Percentiles rank a stretch among this genome's conserved stretches.
Evolutionary conservation across 495 filamentous ascomycete genomes (phyloP).

Genomic region (Eremomyces bilateralis): DNA sequence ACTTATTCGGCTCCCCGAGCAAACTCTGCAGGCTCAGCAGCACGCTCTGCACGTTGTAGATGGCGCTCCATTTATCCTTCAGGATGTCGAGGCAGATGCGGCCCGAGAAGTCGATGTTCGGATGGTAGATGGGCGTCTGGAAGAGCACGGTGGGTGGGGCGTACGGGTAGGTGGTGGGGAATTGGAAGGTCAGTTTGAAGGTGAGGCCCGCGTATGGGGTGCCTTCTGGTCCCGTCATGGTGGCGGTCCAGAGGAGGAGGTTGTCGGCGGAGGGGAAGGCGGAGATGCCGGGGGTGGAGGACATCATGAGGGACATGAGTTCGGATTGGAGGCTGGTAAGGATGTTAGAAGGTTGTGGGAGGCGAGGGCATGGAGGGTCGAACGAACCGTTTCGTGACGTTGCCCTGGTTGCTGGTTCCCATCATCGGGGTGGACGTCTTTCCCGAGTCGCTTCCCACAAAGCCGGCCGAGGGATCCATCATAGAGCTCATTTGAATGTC

Average conservation of each 20-base stretch:
- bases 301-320: slow-evolving; percentile 94
- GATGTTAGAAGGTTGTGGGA: background rate
- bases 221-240: slow-evolving; percentile 74
- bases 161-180: slow-evolving; percentile 86
- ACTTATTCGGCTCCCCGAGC: slow-evolving; percentile 97
- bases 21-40: slow-evolving; percentile 86
- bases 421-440: too few species aligned
- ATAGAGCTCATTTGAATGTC: too few species aligned
- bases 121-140: slow-evolving; percentile 25
- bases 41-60: slow-evolving; percentile 86
- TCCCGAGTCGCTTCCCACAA: too few species aligned
- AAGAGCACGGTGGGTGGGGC: slow-evolving; percentile 68
- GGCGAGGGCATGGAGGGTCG: background rate
- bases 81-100: slow-evolving; percentile 58
- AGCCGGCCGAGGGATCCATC: too few species aligned
- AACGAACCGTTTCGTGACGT: slow-evolving; percentile 15
- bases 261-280: slow-evolving; percentile 91
- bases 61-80: slow-evolving; percentile 93
- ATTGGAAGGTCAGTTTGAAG: slow-evolving; percentile 84
- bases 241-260: slow-evolving; percentile 78
- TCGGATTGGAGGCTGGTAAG: slow-evolving; percentile 72
- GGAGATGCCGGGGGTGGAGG: slow-evolving; percentile 76
- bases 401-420: slow-evolving; percentile 8
- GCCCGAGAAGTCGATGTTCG: slow-evolving; percentile 22
- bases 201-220: slow-evolving; percentile 78